Base-by-base conservation (phyloP, 192 early-diverging fungal species). In the Lobosporangium transversale region DNA sequence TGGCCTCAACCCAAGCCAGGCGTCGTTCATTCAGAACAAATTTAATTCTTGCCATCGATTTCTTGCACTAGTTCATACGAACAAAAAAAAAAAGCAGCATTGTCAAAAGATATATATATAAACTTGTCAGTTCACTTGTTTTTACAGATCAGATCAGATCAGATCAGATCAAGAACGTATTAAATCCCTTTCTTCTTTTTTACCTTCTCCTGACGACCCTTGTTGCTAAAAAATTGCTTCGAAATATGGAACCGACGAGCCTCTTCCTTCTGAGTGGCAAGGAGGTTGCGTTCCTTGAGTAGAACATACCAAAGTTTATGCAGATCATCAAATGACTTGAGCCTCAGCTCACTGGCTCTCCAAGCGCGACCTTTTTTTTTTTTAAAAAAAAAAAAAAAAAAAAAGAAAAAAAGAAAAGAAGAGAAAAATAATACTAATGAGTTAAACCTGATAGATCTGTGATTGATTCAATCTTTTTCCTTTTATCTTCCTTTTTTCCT, bases 301-400 rank as follows among this genome's bases (percentile, higher is more conserved):
- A 93, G 79, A 21, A 94, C 83, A 68, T 89, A 96, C 97, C 97
- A 99, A 65, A 99, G 83, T 80, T 91, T 93, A 80, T 97, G 97
- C 62, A 99, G 84, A 79, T 99, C 97, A 42, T 99, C 94, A 85
- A 97, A 99, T 49, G 90, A 93, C 86, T 99, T 99, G 61, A 83
- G 71, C 20, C 97, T 87, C 59, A 99, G 86, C 81, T 98, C 97
- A 32, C 87, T 86, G 12, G 92, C 92, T 57, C 83, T 81, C 97
- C 97, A 99, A 49, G 93, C 87, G 15, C 96, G 89, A 30, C 97
- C 92, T 93, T n/a, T n/a, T n/a, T n/a, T n/a, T n/a, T n/a, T n/a
- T n/a, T n/a, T n/a, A n/a, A n/a, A n/a, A n/a, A n/a, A n/a, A n/a
- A n/a, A n/a, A n/a, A n/a, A n/a, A n/a, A n/a, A n/a, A n/a, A n/a